Evolutionary conservation across 495 filamentous ascomycete species (phyloP), one percentile per base, ranked within the genome.

Genomic region (Aspergillus nanangensis): DNA sequence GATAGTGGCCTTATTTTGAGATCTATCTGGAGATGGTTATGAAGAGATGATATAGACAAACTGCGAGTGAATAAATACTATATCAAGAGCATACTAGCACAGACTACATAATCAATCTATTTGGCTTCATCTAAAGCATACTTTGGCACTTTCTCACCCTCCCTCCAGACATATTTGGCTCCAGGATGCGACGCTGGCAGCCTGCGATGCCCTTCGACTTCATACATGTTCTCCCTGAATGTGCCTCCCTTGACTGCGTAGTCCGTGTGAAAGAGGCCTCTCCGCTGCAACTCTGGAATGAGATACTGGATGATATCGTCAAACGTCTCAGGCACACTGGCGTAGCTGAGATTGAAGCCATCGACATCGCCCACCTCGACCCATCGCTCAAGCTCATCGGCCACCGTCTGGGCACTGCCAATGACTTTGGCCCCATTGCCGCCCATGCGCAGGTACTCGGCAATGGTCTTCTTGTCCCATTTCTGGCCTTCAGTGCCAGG

Each of bases 381-480:
- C 82, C 81, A 84, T 15, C 67, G 66, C 63, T 82, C 77, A 62
- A 86, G 47, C 47, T 79, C 74, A 57, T 84, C 77, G 0, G 80
- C 80, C 15, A 86, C 77, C 3, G 72, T 76, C 57, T 70, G 50
- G 4, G 76, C 66, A 17, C 75, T 81, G 0, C 80, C 81, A 11
- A 83, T 70, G 4, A 70, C 62, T n/a, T 77, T 75, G 1, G 74
- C 68, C 1, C 78, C 80, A 42, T 68, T 66, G 1, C 81, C 81
- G 1, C 83, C 82, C 8, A 85, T 60, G 33, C 67, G 74, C 42
- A 87, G 53, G 51, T 82, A 78, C 56, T 84, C 72, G 0, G 78
- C 81, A 19, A 87, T 72, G 0, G 76, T 78, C 36, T 68, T 65
- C 67, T 81, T 82, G 8, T 79, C 82, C 82, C 82, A 86, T 61